Evolutionary conservation across 1,139 yeast genomes (phyloP).

Genomic region (Magnusiomyces starmeri): DNA sequence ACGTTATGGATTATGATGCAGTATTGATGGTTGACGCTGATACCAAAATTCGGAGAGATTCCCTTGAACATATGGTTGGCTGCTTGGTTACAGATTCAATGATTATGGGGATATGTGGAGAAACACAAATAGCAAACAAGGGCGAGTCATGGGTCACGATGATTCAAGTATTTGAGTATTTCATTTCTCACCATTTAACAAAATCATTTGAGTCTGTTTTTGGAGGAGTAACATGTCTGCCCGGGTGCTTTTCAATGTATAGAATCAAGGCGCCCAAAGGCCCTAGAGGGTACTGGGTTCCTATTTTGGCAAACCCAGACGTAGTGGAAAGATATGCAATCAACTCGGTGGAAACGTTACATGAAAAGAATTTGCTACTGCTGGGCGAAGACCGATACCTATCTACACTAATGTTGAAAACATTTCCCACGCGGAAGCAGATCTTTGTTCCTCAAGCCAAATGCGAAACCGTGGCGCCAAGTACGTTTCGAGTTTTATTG

Average conservation of each 20-base stretch:
- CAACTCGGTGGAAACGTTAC: conserved; percentile 32
- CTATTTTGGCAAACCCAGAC: conserved; percentile 37
- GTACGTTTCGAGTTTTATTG: conserved; percentile 28
- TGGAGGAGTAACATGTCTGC: conserved; percentile 36
- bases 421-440: conserved; percentile 33
- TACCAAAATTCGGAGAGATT: conserved; percentile 31
- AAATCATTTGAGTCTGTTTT: conserved; percentile 35
- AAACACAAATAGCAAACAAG: conserved; percentile 33
- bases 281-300: conserved; percentile 62
- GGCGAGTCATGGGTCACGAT: conserved; percentile 33
- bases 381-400: conserved; percentile 35
- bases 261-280: conserved; percentile 47
- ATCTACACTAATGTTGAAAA: conserved; percentile 32
- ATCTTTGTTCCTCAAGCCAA: conserved; percentile 33
- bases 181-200: conserved; percentile 34
- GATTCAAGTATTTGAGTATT: conserved; percentile 36
- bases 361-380: conserved; percentile 31
- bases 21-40: conserved; percentile 36
- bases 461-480: conserved; percentile 33
- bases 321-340: conserved; percentile 32
- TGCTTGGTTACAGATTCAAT: conserved; percentile 29
- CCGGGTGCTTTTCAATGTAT: conserved; percentile 36
- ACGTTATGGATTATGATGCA: conserved; percentile 31
- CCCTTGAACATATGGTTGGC: conserved; percentile 30
- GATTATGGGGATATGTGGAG: conserved; percentile 35